Evolutionary conservation across 139 green algal genomes (phyloP), one percentile per base, ranked within the genome.

Genomic region (Astrephomene gubernaculifera): DNA sequence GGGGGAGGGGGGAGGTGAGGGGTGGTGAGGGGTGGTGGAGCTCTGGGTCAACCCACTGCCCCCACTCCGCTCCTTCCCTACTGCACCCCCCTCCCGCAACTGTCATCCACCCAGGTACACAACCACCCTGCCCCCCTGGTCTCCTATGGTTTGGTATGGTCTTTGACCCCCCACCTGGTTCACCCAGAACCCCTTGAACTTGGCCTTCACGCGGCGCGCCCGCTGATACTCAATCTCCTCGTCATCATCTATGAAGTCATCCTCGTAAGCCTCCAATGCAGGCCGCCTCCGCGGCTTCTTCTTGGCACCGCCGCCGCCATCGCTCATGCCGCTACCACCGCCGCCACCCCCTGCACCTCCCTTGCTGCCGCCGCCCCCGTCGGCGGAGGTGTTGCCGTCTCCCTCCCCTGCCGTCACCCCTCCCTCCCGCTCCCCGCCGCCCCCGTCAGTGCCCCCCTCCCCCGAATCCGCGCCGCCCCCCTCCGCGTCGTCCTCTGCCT

Each of bases 241-340:
- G 5, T 25, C 45, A 35, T 85, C 79, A 22, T 85, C 79, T 9
- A 85, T 85, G 44, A 85, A 85, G 44, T 85, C 79, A 2, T 21
- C 64, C 43, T 85, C 79, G 41, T 85, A 85, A 24, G 31, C 44
- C 64, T 78, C 78, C 6, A 71, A 71, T 4, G 38, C 22, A 5
- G 38, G 27, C 54, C 74, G 74, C 53, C 54, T 36, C 74, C 54
- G 53, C 54, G 27, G 38, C 60, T 24, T 31, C 57, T 83, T 83
- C 60, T 83, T 83, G 33, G 35, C 38, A 4, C 9, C 53, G 0
- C 33, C 72, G 52, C 35, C 72, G 35, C 24, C 45, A 3, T 43
- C 1, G 24, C 54, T 39, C 17, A 21, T 24, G 65, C 53, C 21
- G 27, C 53, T 12, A 24, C 54, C 24, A 25, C 54, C 7, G 54